Percentiles rank a stretch among this genome's conserved stretches.
Conservation (phyloP, 2,329 filamentous ascomycete genomes). For the Dothistroma pini region DNA sequence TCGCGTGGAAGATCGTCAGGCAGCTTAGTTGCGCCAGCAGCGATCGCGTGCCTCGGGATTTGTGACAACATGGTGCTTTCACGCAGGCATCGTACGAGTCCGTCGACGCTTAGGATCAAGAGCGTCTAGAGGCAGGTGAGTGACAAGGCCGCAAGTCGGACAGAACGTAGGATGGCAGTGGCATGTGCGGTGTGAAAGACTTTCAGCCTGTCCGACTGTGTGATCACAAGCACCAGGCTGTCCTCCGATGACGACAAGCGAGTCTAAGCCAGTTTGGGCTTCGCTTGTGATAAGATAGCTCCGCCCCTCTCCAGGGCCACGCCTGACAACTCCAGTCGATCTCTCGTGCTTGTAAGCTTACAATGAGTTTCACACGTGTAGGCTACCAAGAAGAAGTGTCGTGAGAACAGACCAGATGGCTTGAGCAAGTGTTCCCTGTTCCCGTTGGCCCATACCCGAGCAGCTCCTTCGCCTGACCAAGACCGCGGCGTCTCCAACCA, state of each 20-base stretch:
- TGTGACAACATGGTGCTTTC: not conserved
- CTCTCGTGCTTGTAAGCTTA: not conserved
- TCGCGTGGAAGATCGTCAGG: constrained; percentile 48
- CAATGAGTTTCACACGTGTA: too few relatives aligned
- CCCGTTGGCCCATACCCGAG: not conserved
- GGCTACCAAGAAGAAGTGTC: too few relatives aligned
- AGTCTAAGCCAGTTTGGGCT: not conserved
- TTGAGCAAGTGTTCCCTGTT: too few relatives aligned
- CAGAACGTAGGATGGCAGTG: not conserved
- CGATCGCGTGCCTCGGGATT: constrained; percentile 16
- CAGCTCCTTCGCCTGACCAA: not conserved
- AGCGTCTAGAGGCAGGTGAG: not conserved
- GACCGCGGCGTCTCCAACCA: not conserved
- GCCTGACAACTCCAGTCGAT: not conserved
- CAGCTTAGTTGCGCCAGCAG: constrained; percentile 58
- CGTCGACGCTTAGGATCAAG: not conserved
- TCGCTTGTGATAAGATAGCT: not conserved
- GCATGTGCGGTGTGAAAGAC: not conserved
- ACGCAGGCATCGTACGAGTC: not conserved
- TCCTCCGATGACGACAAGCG: not conserved
- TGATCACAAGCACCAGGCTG: not conserved
- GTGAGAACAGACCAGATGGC: too few relatives aligned
- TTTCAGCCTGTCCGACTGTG: not conserved
- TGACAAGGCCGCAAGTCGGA: not conserved
- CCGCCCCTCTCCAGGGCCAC: not conserved